Evolutionary conservation across 495 filamentous ascomycete genomes (phyloP).

Genomic region (Xylaria nigripes): DNA sequence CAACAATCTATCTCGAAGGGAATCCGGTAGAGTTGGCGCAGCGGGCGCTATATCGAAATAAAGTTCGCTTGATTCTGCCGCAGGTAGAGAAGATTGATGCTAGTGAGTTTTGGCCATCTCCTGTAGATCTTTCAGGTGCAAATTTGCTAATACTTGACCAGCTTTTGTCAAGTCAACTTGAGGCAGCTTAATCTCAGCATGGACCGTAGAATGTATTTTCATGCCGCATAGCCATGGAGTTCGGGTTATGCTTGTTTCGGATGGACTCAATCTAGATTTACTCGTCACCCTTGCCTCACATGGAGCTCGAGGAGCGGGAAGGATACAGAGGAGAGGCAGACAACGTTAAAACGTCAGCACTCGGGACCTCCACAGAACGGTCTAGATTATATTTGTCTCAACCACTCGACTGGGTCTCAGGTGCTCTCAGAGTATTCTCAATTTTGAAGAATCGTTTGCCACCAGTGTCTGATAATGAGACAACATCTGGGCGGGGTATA

Average conservation of each 20-base stretch:
- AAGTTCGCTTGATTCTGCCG: slow-evolving; percentile 80
- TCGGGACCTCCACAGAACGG: background rate
- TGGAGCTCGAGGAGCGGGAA: background rate
- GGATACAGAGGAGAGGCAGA: background rate
- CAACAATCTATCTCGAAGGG: slow-evolving; percentile 95
- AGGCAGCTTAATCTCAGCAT: background rate
- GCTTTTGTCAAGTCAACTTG: slow-evolving; percentile 29
- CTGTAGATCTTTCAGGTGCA: slow-evolving; percentile 6
- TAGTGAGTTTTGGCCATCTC: slow-evolving; percentile 54
- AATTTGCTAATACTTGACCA: slow-evolving; percentile 28
- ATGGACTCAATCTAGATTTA: background rate
- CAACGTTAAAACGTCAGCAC: background rate
- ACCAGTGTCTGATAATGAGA: background rate
- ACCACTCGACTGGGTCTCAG: background rate
- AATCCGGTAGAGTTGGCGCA: slow-evolving; percentile 77
- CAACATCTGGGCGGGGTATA: slow-evolving; percentile 5
- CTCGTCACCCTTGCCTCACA: background rate
- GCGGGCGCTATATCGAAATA: slow-evolving; percentile 81
- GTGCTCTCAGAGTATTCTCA: background rate
- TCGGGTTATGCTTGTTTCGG: slow-evolving; percentile 3
- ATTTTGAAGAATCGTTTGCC: background rate
- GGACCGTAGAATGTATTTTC: background rate
- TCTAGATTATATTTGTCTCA: background rate
- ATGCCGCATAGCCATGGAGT: slow-evolving; percentile 27
- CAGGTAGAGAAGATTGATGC: slow-evolving; percentile 91